Percentiles rank a stretch among this genome's conserved stretches.
Evolutionary conservation across 1,284 basidiomycete genomes (phyloP).

Genomic region (Thecaphora frezii): DNA sequence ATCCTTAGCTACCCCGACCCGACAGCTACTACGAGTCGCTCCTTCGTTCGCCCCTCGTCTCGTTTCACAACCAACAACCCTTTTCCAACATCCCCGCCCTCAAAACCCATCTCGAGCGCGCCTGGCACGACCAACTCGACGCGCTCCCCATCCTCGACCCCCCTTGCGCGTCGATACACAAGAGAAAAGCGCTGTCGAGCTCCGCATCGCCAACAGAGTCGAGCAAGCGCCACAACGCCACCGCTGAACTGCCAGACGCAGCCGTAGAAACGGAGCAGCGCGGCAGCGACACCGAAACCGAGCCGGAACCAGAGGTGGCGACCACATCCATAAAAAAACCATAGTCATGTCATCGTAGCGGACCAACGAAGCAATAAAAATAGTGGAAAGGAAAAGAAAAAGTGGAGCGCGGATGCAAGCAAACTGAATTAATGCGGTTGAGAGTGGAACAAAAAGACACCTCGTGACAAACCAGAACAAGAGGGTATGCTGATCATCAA

Average conservation of each 20-base stretch:
- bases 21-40: constrained; percentile 19
- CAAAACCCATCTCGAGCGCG: constrained; percentile 21
- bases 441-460: no score
- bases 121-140: constrained; percentile 7
- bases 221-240: not conserved
- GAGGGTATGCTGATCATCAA: no score
- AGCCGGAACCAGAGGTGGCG: not conserved
- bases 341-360: no score
- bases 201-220: not conserved
- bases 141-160: no score
- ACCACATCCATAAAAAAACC: no score
- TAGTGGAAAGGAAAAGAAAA: no score
- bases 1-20: constrained; percentile 5
- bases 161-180: not conserved
- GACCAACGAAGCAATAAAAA: no score
- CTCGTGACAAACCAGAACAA: no score
- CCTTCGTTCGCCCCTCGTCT: constrained; percentile 18
- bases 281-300: not conserved
- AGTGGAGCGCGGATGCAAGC: no score
- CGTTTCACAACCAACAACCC: constrained; percentile 15
- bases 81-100: constrained; percentile 19
- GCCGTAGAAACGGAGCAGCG: no score
- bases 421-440: no score
- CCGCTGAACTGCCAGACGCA: not conserved
- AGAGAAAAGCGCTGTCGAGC: no score